Conservation (phyloP, 495 filamentous ascomycete species). For the Parachaetomium inaequale region DNA sequence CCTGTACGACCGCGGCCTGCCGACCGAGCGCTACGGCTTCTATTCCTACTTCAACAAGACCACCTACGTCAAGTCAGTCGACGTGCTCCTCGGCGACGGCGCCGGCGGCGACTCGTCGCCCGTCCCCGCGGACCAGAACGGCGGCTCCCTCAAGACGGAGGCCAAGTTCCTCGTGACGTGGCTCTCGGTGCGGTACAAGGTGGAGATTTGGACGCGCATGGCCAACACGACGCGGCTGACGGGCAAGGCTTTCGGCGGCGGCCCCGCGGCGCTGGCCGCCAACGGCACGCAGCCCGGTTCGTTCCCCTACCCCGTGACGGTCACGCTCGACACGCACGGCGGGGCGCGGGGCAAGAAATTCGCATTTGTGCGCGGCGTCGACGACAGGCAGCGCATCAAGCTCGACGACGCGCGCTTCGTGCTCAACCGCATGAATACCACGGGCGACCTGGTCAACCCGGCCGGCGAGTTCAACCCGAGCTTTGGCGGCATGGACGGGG, state of each 20-base stretch:
- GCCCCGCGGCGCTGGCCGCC: background rate
- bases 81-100: slow-evolving; percentile 24
- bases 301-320: slow-evolving; percentile 82
- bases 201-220: slow-evolving; percentile 82
- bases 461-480: slow-evolving; percentile 35
- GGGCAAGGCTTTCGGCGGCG: slow-evolving; percentile 7
- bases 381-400: slow-evolving; percentile 51
- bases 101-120: slow-evolving; percentile 26
- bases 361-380: slow-evolving; percentile 66
- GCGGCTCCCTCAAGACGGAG: slow-evolving; percentile 57
- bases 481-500: slow-evolving; percentile 63
- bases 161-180: slow-evolving; percentile 74
- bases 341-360: slow-evolving; percentile 60
- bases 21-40: slow-evolving; percentile 88
- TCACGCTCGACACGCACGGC: slow-evolving; percentile 79
- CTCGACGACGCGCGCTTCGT: slow-evolving; percentile 51
- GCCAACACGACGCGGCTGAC: slow-evolving; percentile 42
- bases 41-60: slow-evolving; percentile 89
- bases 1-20: slow-evolving; percentile 75
- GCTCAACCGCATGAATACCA: slow-evolving; percentile 54
- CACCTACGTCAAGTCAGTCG: slow-evolving; percentile 66
- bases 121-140: slow-evolving; percentile 55
- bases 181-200: slow-evolving; percentile 77
- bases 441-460: slow-evolving; percentile 61
- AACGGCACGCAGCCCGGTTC: slow-evolving; percentile 55